Base-by-base conservation (phyloP, 805 yeast genomes). In the Scheffersomyces spartinae region DNA sequence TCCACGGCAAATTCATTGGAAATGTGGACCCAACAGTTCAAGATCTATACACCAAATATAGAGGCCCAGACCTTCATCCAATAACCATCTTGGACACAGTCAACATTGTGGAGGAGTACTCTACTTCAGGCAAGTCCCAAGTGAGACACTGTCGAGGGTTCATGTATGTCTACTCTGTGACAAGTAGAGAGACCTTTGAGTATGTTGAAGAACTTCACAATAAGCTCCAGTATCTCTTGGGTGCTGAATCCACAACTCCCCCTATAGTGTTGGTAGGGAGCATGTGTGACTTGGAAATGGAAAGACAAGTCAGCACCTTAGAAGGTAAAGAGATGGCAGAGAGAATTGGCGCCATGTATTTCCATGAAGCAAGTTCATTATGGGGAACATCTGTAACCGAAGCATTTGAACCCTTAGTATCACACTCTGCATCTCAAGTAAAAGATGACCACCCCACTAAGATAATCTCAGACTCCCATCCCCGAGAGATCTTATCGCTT, bases 21-120 rank as follows among this genome's bases (percentile, higher is more conserved):
- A 28, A 31, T 9, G 13, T 31, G 3, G 51, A 45, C 9, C 25
- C 40, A 10, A 25, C 30, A 8, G 34, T 35, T 2, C 57, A 53
- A 27, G 52, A 50, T 16, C 23, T 51, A 15, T 45, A 47, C 28
- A 35, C 42, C 20, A 40, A 38, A 29, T 42, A 38, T 20, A 21
- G 25, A 8, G 40, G 35, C 9, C 24, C 30, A n/a, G 32, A 30
- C 19, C 41, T 39, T 20, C 30, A 40, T 25, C 53, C 47, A 27
- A 34, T 54, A 9, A 37, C 56, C 7, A 52, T 59, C 7, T 36
- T 55, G 22, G 65, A 57, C 27, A 42, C 53, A 13, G 28, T 39
- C 6, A 32, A 49, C 3, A 25, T 34, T 4, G 33, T 31, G 15
- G 62, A 55, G 24, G 32, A 32, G 21, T 48, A 53, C 30, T 33